Base-by-base conservation (phyloP, 768 basidiomycete genomes). In the Collybiopsis luxurians region DNA sequence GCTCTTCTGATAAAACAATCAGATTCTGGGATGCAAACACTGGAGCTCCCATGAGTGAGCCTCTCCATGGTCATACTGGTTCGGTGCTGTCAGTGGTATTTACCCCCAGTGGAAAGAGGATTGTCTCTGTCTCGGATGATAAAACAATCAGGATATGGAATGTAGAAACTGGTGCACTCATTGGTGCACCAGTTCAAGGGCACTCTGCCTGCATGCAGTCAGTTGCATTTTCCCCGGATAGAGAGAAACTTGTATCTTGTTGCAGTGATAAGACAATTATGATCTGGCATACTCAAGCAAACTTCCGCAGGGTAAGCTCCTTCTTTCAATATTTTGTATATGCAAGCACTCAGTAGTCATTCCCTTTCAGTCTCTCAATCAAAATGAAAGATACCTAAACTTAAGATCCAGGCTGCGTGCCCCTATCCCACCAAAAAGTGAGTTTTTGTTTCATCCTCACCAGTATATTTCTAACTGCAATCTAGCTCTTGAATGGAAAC, bases 21-120 rank as follows among this genome's bases (percentile, higher is more conserved):
- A 11, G 53, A n/a, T 23, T 55, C 19, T 55, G 53, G 53, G 43
- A 55, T n/a, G n/a, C n/a, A n/a, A n/a, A n/a, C n/a, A n/a, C n/a
- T n/a, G n/a, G n/a, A n/a, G n/a, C n/a, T n/a, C n/a, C n/a, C n/a
- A n/a, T n/a, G n/a, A n/a, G n/a, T n/a, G n/a, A n/a, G n/a, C n/a
- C n/a, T n/a, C n/a, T n/a, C n/a, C n/a, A n/a, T n/a, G n/a, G n/a
- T n/a, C n/a, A n/a, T n/a, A n/a, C n/a, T n/a, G n/a, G n/a, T n/a
- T n/a, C n/a, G n/a, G n/a, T n/a, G n/a, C n/a, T n/a, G n/a, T n/a
- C n/a, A n/a, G n/a, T n/a, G n/a, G n/a, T n/a, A n/a, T n/a, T n/a
- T n/a, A n/a, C n/a, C n/a, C n/a, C n/a, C n/a, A n/a, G n/a, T n/a
- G n/a, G n/a, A n/a, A n/a, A n/a, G n/a, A n/a, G n/a, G n/a, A n/a